These are phyloP conservation scores for Trypanosoma rangeli DNA, from an alignment of 208 protist genomes.

Conservation along the genomic window DNA sequence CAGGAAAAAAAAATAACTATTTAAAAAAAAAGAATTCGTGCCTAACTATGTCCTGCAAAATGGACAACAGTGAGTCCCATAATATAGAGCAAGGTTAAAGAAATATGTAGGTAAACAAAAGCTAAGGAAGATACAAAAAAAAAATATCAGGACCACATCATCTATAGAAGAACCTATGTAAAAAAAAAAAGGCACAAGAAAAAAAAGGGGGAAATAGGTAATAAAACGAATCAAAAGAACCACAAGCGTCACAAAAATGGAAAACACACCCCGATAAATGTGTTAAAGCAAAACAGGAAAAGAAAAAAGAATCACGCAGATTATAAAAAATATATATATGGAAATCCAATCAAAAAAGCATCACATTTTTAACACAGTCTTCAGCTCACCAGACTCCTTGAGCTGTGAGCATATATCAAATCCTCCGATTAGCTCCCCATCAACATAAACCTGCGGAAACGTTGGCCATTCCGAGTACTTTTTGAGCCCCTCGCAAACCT, in stretches of 20 bases:
- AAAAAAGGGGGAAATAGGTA: neutral
- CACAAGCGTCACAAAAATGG: neutral
- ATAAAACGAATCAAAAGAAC: neutral
- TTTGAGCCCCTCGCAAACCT: constrained; percentile 90
- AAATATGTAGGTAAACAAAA: neutral
- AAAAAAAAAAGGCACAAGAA: neutral
- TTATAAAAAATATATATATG: neutral
- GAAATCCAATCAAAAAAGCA: neutral
- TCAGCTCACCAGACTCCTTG: constrained; percentile 79
- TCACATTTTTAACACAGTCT: constrained; percentile 55
- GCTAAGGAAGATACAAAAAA: neutral
- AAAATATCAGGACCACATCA: neutral
- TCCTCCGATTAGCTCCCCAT: constrained; percentile 93
- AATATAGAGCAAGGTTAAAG: neutral
- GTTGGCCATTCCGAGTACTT: constrained; percentile 92
- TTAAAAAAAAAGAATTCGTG: no score
- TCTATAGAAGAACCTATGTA: neutral
- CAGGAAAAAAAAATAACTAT: no score
- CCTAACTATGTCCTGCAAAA: no score
- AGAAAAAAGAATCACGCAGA: neutral
- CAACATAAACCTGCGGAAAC: constrained; percentile 93
- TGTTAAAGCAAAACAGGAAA: neutral
- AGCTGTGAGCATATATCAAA: constrained; percentile 90
- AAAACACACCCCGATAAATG: neutral
- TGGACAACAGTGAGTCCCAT: no score